Conservation (phyloP, 257 asterid species). For the Buddleja alternifolia region DNA sequence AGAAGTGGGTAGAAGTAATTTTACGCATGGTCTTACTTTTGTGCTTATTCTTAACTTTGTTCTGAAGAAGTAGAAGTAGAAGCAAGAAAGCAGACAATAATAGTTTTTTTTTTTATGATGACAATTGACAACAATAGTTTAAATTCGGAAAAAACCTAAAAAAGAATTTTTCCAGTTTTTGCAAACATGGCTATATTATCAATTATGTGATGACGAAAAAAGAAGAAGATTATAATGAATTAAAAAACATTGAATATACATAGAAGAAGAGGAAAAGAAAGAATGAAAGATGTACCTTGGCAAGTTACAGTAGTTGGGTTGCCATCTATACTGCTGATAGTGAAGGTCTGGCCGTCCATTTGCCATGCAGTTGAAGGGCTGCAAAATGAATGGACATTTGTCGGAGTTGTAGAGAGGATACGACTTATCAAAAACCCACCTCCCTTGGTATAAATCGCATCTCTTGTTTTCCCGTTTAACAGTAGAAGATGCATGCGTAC, state of each 20-base stretch:
- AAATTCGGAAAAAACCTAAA: no score
- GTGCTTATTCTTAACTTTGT: no score
- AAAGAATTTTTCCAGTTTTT: no score
- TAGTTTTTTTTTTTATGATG: no score
- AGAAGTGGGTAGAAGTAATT: no score
- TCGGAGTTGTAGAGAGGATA: slow-evolving; percentile 48
- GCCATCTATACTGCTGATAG: slow-evolving; percentile 57
- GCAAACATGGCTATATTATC: no score
- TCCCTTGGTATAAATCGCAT: slow-evolving; percentile 56
- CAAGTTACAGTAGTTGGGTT: slow-evolving; percentile 46
- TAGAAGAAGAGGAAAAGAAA: not conserved
- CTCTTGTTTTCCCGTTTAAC: not conserved
- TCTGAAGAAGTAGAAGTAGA: no score
- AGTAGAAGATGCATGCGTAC: not conserved
- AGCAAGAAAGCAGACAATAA: no score
- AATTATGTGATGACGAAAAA: no score
- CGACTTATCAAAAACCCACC: slow-evolving; percentile 51
- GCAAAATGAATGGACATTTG: slow-evolving; percentile 48
- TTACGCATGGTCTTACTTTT: no score
- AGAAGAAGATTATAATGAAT: no score
- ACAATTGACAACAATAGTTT: no score
- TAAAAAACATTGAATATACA: not conserved
- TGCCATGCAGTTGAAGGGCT: slow-evolving; percentile 48
- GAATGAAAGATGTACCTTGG: slow-evolving; percentile 28
- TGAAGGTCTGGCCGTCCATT: slow-evolving; percentile 52